A percentile compares a stretch with the other conserved stretches of the same genome.
phyloP scores from a whole-genome alignment of 148 eudicot species.

The Spergularia marina region DNA sequence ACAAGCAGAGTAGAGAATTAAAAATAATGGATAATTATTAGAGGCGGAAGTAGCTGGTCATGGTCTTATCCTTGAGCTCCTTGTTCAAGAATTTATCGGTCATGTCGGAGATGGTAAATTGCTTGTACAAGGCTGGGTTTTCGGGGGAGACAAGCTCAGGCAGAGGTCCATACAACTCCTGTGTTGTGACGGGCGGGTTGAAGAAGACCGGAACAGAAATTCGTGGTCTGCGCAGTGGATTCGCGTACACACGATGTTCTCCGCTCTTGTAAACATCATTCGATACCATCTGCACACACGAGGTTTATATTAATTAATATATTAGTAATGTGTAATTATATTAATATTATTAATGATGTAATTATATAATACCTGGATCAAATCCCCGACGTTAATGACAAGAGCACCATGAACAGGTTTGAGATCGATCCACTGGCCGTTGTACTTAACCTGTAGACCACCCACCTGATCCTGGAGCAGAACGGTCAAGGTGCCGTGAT shows the following conservation, averaged over 20 bases:
- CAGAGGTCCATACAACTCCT: constrained; percentile 50
- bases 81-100: constrained; percentile 14
- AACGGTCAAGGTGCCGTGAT: constrained; percentile 31
- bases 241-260: constrained; percentile 64
- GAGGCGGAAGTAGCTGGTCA: constrained; percentile 21
- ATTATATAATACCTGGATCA: constrained; percentile 31
- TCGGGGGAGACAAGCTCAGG: constrained; percentile 45
- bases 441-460: constrained; percentile 39
- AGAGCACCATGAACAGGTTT: constrained; percentile 35
- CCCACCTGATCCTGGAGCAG: constrained; percentile 33
- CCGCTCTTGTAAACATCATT: constrained; percentile 62
- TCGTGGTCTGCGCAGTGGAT: constrained; percentile 36
- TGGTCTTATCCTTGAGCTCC: constrained; percentile 23
- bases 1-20: background rate
- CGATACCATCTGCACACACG: constrained; percentile 46
- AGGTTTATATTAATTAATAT: no score
- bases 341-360: no score
- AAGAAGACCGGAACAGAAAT: constrained; percentile 52
- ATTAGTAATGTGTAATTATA: no score
- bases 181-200: constrained; percentile 49
- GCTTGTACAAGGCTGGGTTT: constrained; percentile 50
- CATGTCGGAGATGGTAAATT: constrained; percentile 18
- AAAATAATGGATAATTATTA: no score
- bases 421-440: constrained; percentile 35
- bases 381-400: constrained; percentile 35